Evolutionary conservation across 805 yeast genomes (phyloP).

Genomic region (Schizosaccharomyces octosporus): DNA sequence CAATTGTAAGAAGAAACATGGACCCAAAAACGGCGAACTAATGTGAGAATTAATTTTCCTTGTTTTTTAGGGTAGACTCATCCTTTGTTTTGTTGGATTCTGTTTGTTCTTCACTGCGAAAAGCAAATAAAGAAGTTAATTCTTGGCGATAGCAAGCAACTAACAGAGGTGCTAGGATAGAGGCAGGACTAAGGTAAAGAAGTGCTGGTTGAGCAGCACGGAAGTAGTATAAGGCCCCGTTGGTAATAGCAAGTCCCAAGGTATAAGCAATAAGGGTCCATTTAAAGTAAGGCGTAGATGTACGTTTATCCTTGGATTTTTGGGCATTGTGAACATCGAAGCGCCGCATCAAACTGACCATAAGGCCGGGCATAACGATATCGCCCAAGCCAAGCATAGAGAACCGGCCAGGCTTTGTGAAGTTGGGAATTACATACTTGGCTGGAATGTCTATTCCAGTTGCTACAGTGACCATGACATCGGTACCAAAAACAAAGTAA

Average conservation of each 20-base stretch:
- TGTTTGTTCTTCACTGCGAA: neutral
- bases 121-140: neutral
- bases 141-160: slow-evolving; percentile 2
- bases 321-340: slow-evolving; percentile 23
- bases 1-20: too few relatives aligned
- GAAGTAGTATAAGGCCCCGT: slow-evolving; percentile 17
- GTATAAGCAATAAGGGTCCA: slow-evolving; percentile 24
- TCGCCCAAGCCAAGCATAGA: slow-evolving; percentile 39
- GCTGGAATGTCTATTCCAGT: slow-evolving; percentile 29
- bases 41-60: too few relatives aligned
- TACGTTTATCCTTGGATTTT: neutral
- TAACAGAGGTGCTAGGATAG: neutral
- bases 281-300: slow-evolving; percentile 20
- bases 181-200: slow-evolving; percentile 32
- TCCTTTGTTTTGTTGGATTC: neutral
- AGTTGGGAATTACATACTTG: slow-evolving; percentile 22
- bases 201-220: slow-evolving; percentile 42
- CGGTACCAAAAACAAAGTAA: slow-evolving; percentile 40
- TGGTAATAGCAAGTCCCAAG: slow-evolving; percentile 22
- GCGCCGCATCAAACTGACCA: slow-evolving; percentile 28
- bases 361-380: slow-evolving; percentile 33
- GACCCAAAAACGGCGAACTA: too few relatives aligned
- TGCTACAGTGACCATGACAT: slow-evolving; percentile 41
- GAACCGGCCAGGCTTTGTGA: neutral
- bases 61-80: too few relatives aligned